phyloP scores from a whole-genome alignment of 2,329 filamentous ascomycete species.

The Ilyonectria destructans region DNA sequence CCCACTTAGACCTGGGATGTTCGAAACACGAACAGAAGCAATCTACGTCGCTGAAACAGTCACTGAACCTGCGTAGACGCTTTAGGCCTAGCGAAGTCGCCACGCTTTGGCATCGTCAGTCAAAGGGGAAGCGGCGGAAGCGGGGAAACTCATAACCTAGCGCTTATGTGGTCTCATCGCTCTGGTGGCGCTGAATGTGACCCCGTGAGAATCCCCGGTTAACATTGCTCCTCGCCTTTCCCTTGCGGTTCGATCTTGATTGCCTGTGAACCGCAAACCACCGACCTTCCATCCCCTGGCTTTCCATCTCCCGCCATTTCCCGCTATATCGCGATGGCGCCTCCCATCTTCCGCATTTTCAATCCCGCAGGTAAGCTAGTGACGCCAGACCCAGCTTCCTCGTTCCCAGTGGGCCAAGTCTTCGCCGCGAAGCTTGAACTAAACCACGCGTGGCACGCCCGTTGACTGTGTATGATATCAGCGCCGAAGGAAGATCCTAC shows the following conservation, averaged over 20 bases:
- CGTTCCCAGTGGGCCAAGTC: not conserved
- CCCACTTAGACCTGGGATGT: not conserved
- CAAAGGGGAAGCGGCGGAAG: not conserved
- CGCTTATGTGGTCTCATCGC: not conserved
- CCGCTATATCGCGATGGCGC: not conserved
- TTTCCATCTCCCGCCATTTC: not conserved
- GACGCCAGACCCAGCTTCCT: too few relatives aligned
- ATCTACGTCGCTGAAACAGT: not conserved
- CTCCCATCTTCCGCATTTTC: constrained; percentile 54
- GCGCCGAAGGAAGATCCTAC: constrained; percentile 34
- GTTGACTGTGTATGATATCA: not conserved
- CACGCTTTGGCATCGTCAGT: not conserved
- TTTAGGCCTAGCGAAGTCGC: not conserved
- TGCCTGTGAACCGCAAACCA: too few relatives aligned
- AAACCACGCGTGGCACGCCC: not conserved
- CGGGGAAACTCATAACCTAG: not conserved
- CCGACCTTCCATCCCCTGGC: not conserved
- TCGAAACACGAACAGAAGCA: not conserved
- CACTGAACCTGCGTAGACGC: not conserved
- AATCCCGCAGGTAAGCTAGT: constrained; percentile 49
- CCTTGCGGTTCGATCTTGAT: not conserved
- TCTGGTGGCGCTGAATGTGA: not conserved
- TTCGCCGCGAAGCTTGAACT: not conserved
- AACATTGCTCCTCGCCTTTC: not conserved
- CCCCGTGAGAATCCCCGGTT: too few relatives aligned